A percentile compares a stretch with the other conserved stretches of the same genome.
These are phyloP conservation scores for Nakazawaea laoshanensis DNA, from an alignment of 805 yeast genomes.

Conservation along the genomic window DNA sequence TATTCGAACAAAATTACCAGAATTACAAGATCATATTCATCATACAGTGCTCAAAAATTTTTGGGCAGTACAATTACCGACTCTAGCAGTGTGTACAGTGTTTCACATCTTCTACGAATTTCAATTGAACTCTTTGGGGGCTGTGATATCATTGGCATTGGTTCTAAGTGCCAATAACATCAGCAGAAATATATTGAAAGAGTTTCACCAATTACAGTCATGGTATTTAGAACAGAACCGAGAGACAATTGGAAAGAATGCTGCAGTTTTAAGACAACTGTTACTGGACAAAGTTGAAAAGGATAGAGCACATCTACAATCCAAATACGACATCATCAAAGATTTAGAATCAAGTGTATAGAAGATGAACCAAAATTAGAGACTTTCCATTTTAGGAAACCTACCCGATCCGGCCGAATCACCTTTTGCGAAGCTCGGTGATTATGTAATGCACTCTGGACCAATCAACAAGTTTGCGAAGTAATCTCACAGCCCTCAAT, in stretches of 20 bases:
- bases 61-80: constrained; percentile 4
- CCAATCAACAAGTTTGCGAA: constrained; percentile 1
- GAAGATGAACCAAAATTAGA: too few relatives aligned
- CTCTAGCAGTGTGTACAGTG: constrained; percentile 7
- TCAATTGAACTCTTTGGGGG: constrained; percentile 19
- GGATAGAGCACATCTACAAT: constrained; percentile 1
- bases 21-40: constrained; percentile 7
- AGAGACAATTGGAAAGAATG: constrained; percentile 5
- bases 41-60: constrained; percentile 3
- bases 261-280: background rate
- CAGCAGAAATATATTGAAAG: constrained; percentile 4
- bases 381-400: too few relatives aligned
- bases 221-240: constrained; percentile 10
- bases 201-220: constrained; percentile 5
- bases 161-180: constrained; percentile 28
- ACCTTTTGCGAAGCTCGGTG: constrained; percentile 9
- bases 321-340: constrained; percentile 5
- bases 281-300: constrained; percentile 1
- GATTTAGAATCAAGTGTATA: constrained; percentile 8
- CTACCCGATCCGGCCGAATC: too few relatives aligned
- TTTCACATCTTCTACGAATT: constrained; percentile 9
- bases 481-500: constrained; percentile 8
- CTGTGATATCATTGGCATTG: constrained; percentile 36
- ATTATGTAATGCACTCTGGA: constrained; percentile 3
- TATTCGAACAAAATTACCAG: constrained; percentile 5